A percentile compares a stretch with the other conserved stretches of the same genome.
These are phyloP conservation scores for Curvularia sp. DNA, from an alignment of 2,329 filamentous ascomycete genomes.

Conservation along the genomic window DNA sequence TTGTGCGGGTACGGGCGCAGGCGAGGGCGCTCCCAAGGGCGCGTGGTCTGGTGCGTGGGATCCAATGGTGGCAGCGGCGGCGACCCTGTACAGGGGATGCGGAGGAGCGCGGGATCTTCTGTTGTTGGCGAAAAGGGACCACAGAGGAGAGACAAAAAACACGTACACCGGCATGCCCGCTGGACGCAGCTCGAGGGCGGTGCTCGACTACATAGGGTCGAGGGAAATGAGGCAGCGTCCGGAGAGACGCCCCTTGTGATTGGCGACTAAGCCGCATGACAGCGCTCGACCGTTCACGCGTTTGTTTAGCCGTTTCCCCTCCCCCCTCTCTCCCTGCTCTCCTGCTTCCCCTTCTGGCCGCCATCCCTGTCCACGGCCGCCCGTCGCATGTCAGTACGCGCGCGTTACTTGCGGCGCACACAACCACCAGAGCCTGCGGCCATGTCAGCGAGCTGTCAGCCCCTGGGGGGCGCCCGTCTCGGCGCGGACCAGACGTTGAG, in stretches of 20 bases:
- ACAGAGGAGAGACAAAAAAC: slow-evolving; percentile 6
- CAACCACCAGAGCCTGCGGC: background rate
- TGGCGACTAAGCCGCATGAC: slow-evolving; percentile 15
- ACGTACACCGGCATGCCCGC: background rate
- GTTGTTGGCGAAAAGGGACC: background rate
- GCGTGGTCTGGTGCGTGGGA: slow-evolving; percentile 14
- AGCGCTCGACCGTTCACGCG: slow-evolving; percentile 2
- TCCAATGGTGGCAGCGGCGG: slow-evolving; percentile 14
- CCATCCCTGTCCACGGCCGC: background rate
- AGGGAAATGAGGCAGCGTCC: slow-evolving; percentile 29
- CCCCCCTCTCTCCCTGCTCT: background rate
- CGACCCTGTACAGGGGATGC: background rate
- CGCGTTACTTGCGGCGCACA: slow-evolving; percentile 1
- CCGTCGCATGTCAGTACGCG: background rate
- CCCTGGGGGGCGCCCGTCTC: background rate
- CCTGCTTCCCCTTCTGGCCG: background rate
- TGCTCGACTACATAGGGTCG: slow-evolving; percentile 15
- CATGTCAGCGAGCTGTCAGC: background rate
- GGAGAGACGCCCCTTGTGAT: slow-evolving; percentile 31
- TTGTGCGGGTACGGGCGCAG: slow-evolving; percentile 14
- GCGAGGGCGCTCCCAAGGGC: slow-evolving; percentile 13
- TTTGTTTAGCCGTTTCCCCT: slow-evolving; percentile 6
- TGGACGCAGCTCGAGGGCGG: slow-evolving; percentile 10
- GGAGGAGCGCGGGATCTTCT: background rate
- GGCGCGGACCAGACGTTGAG: background rate